Evolutionary conservation across 768 basidiomycete genomes (phyloP).

Genomic region (Boletus patriciae): DNA sequence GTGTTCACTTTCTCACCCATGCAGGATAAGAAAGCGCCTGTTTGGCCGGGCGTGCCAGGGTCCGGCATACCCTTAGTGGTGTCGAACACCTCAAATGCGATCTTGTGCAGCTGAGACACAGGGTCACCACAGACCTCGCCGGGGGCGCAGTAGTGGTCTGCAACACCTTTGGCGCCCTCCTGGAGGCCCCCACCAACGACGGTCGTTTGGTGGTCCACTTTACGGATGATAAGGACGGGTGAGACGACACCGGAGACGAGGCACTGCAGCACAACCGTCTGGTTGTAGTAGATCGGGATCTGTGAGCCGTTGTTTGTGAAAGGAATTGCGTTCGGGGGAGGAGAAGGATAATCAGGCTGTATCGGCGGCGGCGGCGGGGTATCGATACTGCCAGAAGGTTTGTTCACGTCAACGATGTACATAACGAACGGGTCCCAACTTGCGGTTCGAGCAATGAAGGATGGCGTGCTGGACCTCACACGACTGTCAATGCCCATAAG

Average conservation of each 20-base stretch:
- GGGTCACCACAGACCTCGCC: slow-evolving; percentile 93
- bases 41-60: slow-evolving; percentile 72
- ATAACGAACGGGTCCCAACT: slow-evolving; percentile 96
- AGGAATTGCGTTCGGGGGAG: slow-evolving; percentile 86
- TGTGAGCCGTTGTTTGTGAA: slow-evolving; percentile 81
- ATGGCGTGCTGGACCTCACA: slow-evolving; percentile 70
- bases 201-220: slow-evolving; percentile 87
- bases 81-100: slow-evolving; percentile 90
- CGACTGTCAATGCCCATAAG: slow-evolving; percentile 79
- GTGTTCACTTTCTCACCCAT: slow-evolving; percentile 94
- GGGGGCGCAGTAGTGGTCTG: slow-evolving; percentile 76
- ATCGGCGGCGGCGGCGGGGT: slow-evolving; percentile 78
- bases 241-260: slow-evolving; percentile 91
- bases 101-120: slow-evolving; percentile 94
- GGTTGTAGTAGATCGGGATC: slow-evolving; percentile 94
- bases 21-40: slow-evolving; percentile 84
- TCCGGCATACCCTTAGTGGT: slow-evolving; percentile 66
- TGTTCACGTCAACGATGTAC: slow-evolving; percentile 94
- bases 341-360: slow-evolving; percentile 87
- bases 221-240: slow-evolving; percentile 90
- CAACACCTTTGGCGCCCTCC: slow-evolving; percentile 82
- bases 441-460: slow-evolving; percentile 86
- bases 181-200: slow-evolving; percentile 90
- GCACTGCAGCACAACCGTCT: slow-evolving; percentile 93
- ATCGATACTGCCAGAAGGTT: slow-evolving; percentile 75